Conservation (phyloP, 352 stramenopile species). For the Blastocystis sp. region DNA sequence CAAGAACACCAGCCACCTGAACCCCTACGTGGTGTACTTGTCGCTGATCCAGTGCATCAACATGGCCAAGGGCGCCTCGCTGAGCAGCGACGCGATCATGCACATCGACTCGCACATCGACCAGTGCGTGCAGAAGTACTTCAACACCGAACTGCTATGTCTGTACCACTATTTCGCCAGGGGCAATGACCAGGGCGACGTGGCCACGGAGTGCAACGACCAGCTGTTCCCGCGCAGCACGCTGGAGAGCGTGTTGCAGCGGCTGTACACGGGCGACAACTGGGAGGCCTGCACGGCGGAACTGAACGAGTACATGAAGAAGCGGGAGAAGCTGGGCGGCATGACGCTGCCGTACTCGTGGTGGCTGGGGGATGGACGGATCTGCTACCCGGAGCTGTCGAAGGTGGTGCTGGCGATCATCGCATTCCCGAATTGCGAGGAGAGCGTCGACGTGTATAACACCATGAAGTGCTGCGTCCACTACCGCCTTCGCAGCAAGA, state of each 20-base stretch:
- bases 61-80: neutral
- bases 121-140: neutral
- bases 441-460: neutral
- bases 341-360: neutral
- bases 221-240: neutral
- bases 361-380: neutral
- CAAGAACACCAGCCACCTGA: neutral
- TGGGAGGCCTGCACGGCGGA: neutral
- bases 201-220: neutral
- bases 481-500: conserved; percentile 16
- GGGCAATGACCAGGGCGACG: neutral
- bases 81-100: neutral
- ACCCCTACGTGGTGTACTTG: neutral
- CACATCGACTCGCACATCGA: neutral
- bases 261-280: neutral
- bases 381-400: neutral
- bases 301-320: neutral
- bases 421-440: neutral
- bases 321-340: neutral
- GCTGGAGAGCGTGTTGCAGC: neutral
- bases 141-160: conserved; percentile 3
- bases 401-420: neutral
- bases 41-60: neutral
- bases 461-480: conserved; percentile 29
- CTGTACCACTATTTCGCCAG: neutral